A percentile compares a stretch with the other conserved stretches of the same genome.
These are phyloP conservation scores for Tylopilus rubrobrunneus DNA, from an alignment of 768 basidiomycete species.

Conservation along the genomic window DNA sequence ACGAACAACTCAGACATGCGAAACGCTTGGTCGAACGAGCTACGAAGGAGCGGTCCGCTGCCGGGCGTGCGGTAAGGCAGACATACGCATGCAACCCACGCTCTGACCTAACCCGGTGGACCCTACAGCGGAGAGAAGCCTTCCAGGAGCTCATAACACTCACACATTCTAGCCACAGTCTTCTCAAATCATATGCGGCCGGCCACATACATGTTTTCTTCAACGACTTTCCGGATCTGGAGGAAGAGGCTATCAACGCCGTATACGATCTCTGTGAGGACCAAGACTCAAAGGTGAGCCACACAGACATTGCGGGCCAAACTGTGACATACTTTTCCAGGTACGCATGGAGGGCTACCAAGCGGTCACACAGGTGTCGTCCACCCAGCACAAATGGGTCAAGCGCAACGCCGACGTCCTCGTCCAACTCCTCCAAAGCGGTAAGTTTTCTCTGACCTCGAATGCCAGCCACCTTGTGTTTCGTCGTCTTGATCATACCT, in stretches of 20 bases:
- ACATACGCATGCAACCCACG: background rate
- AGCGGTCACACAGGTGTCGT: slow-evolving; percentile 51
- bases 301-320: slow-evolving; percentile 1
- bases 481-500: slow-evolving; percentile 18
- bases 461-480: slow-evolving; percentile 2
- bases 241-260: slow-evolving; percentile 73
- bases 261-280: slow-evolving; percentile 79
- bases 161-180: slow-evolving; percentile 43
- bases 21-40: slow-evolving; percentile 43
- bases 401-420: slow-evolving; percentile 73
- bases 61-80: slow-evolving; percentile 37
- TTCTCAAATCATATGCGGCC: slow-evolving; percentile 56
- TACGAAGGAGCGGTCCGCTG: slow-evolving; percentile 35
- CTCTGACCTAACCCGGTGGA: slow-evolving; percentile 8
- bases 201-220: slow-evolving; percentile 55
- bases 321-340: slow-evolving; percentile 31
- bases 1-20: slow-evolving; percentile 19
- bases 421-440: slow-evolving; percentile 71
- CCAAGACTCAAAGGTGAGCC: slow-evolving; percentile 46
- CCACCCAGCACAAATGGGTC: slow-evolving; percentile 52
- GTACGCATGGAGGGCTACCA: slow-evolving; percentile 68
- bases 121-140: slow-evolving; percentile 45
- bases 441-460: slow-evolving; percentile 37
- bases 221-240: slow-evolving; percentile 65
- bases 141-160: slow-evolving; percentile 52